A percentile compares a stretch with the other conserved stretches of the same genome.
These are phyloP conservation scores for Aureobasidium sp. DNA, from an alignment of 2,329 filamentous ascomycete genomes.

Conservation along the genomic window DNA sequence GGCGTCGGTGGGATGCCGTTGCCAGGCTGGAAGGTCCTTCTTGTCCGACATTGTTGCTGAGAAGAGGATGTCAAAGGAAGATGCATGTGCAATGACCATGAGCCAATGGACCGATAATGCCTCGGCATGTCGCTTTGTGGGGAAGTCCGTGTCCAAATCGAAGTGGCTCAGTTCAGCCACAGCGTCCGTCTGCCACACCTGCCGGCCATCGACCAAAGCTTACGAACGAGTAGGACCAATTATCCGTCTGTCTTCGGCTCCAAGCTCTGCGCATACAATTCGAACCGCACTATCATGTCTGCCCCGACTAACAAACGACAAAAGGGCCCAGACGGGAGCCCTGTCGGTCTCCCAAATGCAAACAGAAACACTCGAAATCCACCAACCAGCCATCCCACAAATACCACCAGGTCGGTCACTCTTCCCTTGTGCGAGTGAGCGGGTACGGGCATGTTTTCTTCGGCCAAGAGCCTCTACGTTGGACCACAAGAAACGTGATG, in stretches of 20 bases:
- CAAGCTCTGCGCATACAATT: background rate
- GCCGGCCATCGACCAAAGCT: background rate
- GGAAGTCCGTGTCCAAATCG: background rate
- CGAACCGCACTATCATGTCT: background rate
- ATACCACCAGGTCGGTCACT: conserved; percentile 9
- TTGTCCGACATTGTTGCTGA: conserved; percentile 23
- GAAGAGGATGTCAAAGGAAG: too few relatives aligned
- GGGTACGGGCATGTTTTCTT: background rate
- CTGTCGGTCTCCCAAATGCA: background rate
- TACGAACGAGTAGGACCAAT: background rate
- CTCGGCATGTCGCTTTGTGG: background rate
- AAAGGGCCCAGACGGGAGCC: background rate
- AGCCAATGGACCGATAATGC: background rate
- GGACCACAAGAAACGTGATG: background rate
- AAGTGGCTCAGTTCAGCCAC: background rate
- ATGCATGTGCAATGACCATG: background rate
- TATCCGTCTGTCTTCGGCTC: background rate
- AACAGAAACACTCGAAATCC: background rate
- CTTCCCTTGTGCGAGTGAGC: background rate
- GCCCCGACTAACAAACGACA: conserved; percentile 11
- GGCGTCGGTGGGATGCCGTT: conserved; percentile 19
- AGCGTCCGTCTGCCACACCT: background rate
- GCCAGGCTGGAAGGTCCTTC: conserved; percentile 29
- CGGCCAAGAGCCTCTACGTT: background rate
- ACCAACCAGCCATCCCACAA: background rate